phyloP scores from a whole-genome alignment of 805 yeast species.

The Metschnikowia kofuensis region DNA sequence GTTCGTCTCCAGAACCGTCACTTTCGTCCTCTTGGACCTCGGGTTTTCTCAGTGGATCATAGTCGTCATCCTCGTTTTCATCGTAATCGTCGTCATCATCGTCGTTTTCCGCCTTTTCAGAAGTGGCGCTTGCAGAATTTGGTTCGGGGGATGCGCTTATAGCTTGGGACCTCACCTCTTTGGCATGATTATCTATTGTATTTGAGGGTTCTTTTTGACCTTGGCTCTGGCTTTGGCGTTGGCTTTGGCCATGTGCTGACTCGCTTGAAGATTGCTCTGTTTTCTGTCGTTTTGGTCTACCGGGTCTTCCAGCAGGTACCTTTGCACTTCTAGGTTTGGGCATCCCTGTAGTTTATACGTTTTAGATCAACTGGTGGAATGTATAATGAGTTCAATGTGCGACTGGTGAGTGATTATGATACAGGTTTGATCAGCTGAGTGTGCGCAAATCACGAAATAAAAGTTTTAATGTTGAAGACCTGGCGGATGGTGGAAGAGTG shows the following conservation, averaged over 20 bases:
- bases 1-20: constrained; percentile 22
- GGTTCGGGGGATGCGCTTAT: not conserved
- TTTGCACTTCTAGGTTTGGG: not conserved
- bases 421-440: too few species aligned
- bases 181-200: too few species aligned
- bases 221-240: too few species aligned
- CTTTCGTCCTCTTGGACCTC: constrained; percentile 10
- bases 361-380: not conserved
- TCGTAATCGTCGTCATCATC: constrained; percentile 43
- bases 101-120: not conserved
- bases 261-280: not conserved
- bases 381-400: too few species aligned
- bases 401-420: too few species aligned
- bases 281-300: not conserved
- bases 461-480: too few species aligned
- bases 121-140: too few species aligned
- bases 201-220: not conserved
- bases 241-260: too few species aligned
- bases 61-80: constrained; percentile 60
- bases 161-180: too few species aligned
- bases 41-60: constrained; percentile 39
- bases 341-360: not conserved
- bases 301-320: not conserved
- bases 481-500: too few species aligned
- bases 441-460: too few species aligned